These are phyloP conservation scores for Cordyceps cateniannulata DNA, from an alignment of 2,329 filamentous ascomycete species.

Conservation along the genomic window DNA sequence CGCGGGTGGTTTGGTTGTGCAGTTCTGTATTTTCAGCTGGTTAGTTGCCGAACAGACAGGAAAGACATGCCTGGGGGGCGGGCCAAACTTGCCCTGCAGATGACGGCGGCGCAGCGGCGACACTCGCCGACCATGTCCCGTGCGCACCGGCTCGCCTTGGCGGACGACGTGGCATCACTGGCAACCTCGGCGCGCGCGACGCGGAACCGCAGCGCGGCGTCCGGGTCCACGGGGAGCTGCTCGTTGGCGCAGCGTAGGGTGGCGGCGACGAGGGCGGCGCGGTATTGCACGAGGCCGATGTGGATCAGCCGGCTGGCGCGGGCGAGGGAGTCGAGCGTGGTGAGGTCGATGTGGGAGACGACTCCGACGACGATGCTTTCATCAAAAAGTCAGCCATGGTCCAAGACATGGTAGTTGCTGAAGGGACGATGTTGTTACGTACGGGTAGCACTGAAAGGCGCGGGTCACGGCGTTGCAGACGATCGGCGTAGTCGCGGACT, in stretches of 20 bases:
- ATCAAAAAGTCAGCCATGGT: background rate
- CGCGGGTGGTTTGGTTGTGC: conserved; percentile 75
- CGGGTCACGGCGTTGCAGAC: conserved; percentile 21
- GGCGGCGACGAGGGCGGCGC: conserved; percentile 62
- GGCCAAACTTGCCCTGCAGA: conserved; percentile 65
- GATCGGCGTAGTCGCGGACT: conserved; percentile 1
- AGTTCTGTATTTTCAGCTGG: conserved; percentile 60
- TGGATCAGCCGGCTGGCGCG: conserved; percentile 76
- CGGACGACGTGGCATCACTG: conserved; percentile 52
- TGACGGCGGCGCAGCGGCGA: conserved; percentile 65
- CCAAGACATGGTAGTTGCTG: background rate
- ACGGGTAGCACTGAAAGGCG: conserved; percentile 33
- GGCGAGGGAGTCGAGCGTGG: conserved; percentile 77
- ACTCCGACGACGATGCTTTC: conserved; percentile 60
- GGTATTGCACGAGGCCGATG: conserved; percentile 70
- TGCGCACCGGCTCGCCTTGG: conserved; percentile 71
- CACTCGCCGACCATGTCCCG: conserved; percentile 83
- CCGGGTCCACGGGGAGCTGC: conserved; percentile 44
- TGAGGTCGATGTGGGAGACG: conserved; percentile 74
- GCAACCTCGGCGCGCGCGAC: conserved; percentile 46
- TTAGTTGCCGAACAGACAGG: background rate
- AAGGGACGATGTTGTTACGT: conserved; percentile 2
- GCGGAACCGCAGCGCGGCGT: conserved; percentile 51
- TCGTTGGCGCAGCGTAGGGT: conserved; percentile 80
- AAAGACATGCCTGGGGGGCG: background rate